Evolutionary conservation across 805 yeast species (phyloP), one percentile per base, ranked within the genome.

Genomic region (Kodamaea hsintzibuensis): DNA sequence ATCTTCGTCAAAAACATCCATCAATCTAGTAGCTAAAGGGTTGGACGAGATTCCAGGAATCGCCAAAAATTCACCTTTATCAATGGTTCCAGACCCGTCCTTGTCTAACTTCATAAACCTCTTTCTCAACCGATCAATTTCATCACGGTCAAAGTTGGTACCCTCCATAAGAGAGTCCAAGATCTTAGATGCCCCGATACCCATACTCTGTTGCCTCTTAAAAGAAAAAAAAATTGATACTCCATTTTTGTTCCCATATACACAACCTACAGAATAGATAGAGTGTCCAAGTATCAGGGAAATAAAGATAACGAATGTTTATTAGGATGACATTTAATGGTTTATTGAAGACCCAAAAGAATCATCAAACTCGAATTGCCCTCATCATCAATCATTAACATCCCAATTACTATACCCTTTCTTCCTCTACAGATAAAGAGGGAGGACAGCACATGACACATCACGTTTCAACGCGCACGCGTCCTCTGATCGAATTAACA

Each of bases 61-160:
- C 0, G 91, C 83, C 61, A 93, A 77, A 65, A 96, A 93, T 70
- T 95, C 99, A 42, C 84, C 85, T 61, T 87, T 88, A 56, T 95
- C 98, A 47, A 95, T 88, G 6, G 96, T 85, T 1, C 99, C 99
- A 2, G 91, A 85, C 53, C 91, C 88, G 70, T 95, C 98, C 57
- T 88, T 85, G 70, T 95, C 99, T 51, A 95, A 76, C 65, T 96
- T 95, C 96, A 92, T 90, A 69, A 95, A 95, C 60, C 99, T 79
- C 66, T 91, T 91, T 54, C 96, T 84, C 55, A 95, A 76, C 57
- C 99, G 80, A 67, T 92, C 96, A 50, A 95, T 88, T 67, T 95
- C 99, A 57, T 91, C 97, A 48, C 86, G 80, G 53, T 90, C 96
- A 70, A 93, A 90, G 68, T 86, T 86, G 7, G 96, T 89, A 19